Evolutionary conservation across 2,329 filamentous ascomycete genomes (phyloP).

Genomic region (Mycosphaerella sp.): DNA sequence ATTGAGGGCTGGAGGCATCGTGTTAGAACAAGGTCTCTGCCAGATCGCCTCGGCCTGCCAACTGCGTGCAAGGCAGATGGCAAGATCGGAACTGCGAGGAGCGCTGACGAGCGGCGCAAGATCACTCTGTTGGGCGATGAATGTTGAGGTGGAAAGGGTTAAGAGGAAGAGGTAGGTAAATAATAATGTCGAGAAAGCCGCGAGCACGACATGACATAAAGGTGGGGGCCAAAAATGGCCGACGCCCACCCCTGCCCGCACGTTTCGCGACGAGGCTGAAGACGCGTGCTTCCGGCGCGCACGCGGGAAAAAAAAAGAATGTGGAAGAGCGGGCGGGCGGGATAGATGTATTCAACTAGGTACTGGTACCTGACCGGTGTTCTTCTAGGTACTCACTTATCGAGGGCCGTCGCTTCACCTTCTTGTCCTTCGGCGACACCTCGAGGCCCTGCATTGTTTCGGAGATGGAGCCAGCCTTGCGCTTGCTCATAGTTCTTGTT

Average conservation of each 20-base stretch:
- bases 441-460: not conserved
- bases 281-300: not conserved
- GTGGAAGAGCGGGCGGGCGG: no score
- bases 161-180: not conserved
- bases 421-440: constrained; percentile 1
- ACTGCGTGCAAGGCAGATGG: not conserved
- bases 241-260: not conserved
- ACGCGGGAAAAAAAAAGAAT: not conserved
- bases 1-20: constrained; percentile 44
- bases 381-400: not conserved
- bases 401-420: not conserved
- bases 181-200: not conserved
- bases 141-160: not conserved
- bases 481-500: not conserved
- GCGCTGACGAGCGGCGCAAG: not conserved
- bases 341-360: not conserved
- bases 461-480: constrained; percentile 1
- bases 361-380: no score
- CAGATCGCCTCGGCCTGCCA: not conserved
- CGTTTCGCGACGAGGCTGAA: not conserved
- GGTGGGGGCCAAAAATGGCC: not conserved
- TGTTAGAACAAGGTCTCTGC: constrained; percentile 9
- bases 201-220: not conserved
- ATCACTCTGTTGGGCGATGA: not conserved
- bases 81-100: not conserved